Evolutionary conservation across 768 basidiomycete species (phyloP).

Genomic region (Rhodotorula kratochvilovae): DNA sequence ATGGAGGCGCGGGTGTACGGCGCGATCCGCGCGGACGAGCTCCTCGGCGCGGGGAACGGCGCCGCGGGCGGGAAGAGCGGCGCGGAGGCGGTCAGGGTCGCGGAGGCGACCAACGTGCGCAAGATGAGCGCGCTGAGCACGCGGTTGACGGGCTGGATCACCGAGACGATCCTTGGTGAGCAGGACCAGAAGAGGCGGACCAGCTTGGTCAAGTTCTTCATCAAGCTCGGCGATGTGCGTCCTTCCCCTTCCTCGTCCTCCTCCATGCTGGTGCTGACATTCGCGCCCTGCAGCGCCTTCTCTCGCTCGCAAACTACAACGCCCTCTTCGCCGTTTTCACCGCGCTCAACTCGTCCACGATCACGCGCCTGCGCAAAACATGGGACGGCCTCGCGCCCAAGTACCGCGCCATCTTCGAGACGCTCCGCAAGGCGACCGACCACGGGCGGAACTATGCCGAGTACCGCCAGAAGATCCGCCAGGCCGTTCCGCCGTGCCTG

Average conservation of each 20-base stretch:
- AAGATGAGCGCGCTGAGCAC: slow-evolving; percentile 85
- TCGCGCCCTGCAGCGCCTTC: slow-evolving; percentile 63
- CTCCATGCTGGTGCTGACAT: not conserved
- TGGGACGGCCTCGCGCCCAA: slow-evolving; percentile 87
- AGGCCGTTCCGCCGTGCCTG: slow-evolving; percentile 83
- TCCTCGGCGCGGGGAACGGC: slow-evolving; percentile 53
- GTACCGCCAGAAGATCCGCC: slow-evolving; percentile 80
- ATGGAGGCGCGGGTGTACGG: slow-evolving; percentile 88
- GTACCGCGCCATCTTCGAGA: slow-evolving; percentile 70
- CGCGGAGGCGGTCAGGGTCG: slow-evolving; percentile 39
- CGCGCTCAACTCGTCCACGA: slow-evolving; percentile 91
- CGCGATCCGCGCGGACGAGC: slow-evolving; percentile 78
- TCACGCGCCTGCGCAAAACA: slow-evolving; percentile 83
- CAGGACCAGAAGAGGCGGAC: slow-evolving; percentile 80
- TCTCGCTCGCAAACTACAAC: slow-evolving; percentile 78
- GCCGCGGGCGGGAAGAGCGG: slow-evolving; percentile 8
- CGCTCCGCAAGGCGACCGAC: slow-evolving; percentile 78
- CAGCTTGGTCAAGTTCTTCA: slow-evolving; percentile 75
- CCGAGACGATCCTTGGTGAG: slow-evolving; percentile 88
- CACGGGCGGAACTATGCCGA: slow-evolving; percentile 84
- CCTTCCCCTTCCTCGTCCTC: slow-evolving; percentile 17
- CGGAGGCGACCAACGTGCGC: slow-evolving; percentile 62
- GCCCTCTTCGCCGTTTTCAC: slow-evolving; percentile 88
- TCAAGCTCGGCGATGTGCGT: slow-evolving; percentile 84
- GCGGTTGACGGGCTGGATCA: slow-evolving; percentile 89